phyloP scores from a whole-genome alignment of 2,329 filamentous ascomycete species.

The Davidsoniella neocaledoniae region DNA sequence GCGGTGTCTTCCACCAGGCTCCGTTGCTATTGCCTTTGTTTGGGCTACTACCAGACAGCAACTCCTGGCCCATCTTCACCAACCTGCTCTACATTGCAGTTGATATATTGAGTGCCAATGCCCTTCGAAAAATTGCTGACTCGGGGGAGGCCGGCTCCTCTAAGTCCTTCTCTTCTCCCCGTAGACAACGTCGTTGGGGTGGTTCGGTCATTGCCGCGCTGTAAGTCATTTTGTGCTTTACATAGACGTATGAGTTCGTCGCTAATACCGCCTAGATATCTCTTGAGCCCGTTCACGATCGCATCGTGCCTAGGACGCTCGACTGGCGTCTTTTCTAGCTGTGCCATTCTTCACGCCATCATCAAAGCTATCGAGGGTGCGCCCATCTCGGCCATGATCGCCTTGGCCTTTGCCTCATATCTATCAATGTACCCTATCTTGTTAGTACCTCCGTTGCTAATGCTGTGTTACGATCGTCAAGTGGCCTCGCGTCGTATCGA shows the following conservation, averaged over 20 bases:
- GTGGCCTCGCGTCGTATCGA: slow-evolving; percentile 19
- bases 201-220: slow-evolving; percentile 61
- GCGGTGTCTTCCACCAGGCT: slow-evolving; percentile 68
- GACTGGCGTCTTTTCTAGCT: slow-evolving; percentile 75
- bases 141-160: slow-evolving; percentile 65
- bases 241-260: not conserved
- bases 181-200: slow-evolving; percentile 55
- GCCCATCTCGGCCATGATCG: slow-evolving; percentile 61
- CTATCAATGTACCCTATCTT: slow-evolving; percentile 83
- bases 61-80: slow-evolving; percentile 52
- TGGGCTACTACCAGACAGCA: slow-evolving; percentile 61
- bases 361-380: slow-evolving; percentile 62
- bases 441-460: slow-evolving; percentile 63
- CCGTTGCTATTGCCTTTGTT: slow-evolving; percentile 85
- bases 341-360: slow-evolving; percentile 71
- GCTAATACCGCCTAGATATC: slow-evolving; percentile 39
- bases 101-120: slow-evolving; percentile 68
- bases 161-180: slow-evolving; percentile 59
- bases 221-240: slow-evolving; percentile 29
- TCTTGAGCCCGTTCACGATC: slow-evolving; percentile 91
- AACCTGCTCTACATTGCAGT: slow-evolving; percentile 64
- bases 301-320: slow-evolving; percentile 80
- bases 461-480: slow-evolving; percentile 63
- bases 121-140: slow-evolving; percentile 61
- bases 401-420: slow-evolving; percentile 75